Evolutionary conservation across 2,329 filamentous ascomycete species (phyloP).

Genomic region (Trichoderma cornu-damae): DNA sequence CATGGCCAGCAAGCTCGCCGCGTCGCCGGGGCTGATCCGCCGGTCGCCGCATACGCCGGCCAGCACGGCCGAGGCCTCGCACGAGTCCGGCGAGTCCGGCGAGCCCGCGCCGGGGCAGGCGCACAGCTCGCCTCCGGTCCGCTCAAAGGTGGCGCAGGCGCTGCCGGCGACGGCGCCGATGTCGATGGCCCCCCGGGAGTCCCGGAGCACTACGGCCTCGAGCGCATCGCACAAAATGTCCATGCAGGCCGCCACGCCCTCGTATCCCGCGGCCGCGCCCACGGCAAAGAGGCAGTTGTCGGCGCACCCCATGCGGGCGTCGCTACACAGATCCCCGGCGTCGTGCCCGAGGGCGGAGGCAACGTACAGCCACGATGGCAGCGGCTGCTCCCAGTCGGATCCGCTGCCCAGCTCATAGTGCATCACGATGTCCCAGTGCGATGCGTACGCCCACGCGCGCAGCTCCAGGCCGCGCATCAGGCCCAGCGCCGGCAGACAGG

Average conservation of each 20-base stretch:
- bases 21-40: not conserved
- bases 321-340: not conserved
- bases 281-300: conserved; percentile 14
- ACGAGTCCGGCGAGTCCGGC: not conserved
- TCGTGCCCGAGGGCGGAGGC: conserved; percentile 9
- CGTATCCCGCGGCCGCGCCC: conserved; percentile 6
- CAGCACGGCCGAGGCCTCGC: not conserved
- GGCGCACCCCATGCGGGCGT: not conserved
- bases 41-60: not conserved
- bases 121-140: conserved; percentile 3
- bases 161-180: not conserved
- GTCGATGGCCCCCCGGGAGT: conserved; percentile 9
- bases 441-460: not conserved
- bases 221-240: conserved; percentile 13
- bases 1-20: not conserved
- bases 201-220: conserved; percentile 3
- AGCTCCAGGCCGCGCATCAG: conserved; percentile 5
- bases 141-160: conserved; percentile 14
- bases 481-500: conserved; percentile 4
- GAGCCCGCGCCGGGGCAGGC: not conserved
- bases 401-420: conserved; percentile 10
- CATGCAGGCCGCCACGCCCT: conserved; percentile 14
- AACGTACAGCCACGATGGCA: conserved; percentile 7
- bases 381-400: not conserved
- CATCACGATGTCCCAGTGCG: conserved; percentile 7